Base-by-base conservation (phyloP, 2,329 filamentous ascomycete genomes). In the Xylariales sp. region DNA sequence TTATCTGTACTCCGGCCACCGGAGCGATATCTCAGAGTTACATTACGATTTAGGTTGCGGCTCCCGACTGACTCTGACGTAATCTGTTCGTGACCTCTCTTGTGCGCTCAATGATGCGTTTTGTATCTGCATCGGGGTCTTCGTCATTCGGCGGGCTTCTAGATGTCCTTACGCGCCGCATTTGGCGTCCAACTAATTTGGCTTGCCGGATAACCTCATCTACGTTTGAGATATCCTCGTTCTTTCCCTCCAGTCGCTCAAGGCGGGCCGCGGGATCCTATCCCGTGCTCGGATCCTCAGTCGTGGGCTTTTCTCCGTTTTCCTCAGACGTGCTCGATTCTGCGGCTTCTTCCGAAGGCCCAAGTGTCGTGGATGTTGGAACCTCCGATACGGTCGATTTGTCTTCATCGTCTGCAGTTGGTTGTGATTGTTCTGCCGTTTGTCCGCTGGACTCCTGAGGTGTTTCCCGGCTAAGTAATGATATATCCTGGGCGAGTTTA, bases 321-420 rank as follows among this genome's bases (percentile, higher is more conserved):
- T 65, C 45, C 36, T 58, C 63, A 16, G 57, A 32, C 36, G 56
- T 28, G 34, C 64, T 62, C 7, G 61, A 46, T 50, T 62, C 67
- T 1, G 41, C 45, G 9, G 48, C n/a, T 23, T 63, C 69, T 30
- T 72, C 56, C 7, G 58, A 49, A 34, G 45, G 16, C 49, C 70
- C 69, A 10, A 49, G 50, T 4, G 49, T 41, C 8, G 57, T 23
- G 16, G 57, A 48, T 50, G 45, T 23, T 1, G 46, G 12, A 12
- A 8, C 18, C 10, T 62, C 69, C 16, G 62, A 56, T 32, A 65
- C 52, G 18, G 55, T 52, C 43, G 72, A 60, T 18, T 71, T 68
- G 30, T 64, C 56, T 18, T 76, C 67, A 41, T 75, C 68, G 36
- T 78, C 75, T 10, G 71, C 68, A 61, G 69, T 66, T 46, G 74